These are phyloP conservation scores for Cryptosporidium ryanae DNA, from an alignment of 169 alveolate species.

Conservation along the genomic window DNA sequence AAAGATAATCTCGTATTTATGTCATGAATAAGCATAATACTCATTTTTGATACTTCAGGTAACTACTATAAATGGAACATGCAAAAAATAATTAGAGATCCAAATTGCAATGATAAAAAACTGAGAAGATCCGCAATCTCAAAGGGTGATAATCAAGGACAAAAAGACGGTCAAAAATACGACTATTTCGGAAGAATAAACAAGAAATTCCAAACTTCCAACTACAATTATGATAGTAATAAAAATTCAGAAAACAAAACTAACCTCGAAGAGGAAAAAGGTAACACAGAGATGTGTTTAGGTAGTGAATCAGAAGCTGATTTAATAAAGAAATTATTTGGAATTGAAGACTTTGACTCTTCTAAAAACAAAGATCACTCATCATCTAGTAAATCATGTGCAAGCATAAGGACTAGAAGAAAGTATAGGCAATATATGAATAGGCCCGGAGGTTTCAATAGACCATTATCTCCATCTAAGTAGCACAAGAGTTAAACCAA, in stretches of 20 bases:
- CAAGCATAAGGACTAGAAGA: slow-evolving; percentile 87
- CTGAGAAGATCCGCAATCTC: no score
- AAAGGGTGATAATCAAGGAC: no score
- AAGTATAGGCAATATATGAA: slow-evolving; percentile 93
- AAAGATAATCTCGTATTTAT: no score
- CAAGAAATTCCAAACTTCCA: neutral
- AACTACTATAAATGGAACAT: no score
- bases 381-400: slow-evolving; percentile 84
- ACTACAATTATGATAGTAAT: neutral
- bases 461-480: slow-evolving; percentile 89
- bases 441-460: slow-evolving; percentile 92
- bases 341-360: slow-evolving; percentile 83
- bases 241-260: neutral
- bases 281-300: neutral
- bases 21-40: no score
- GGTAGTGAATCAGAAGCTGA: slow-evolving; percentile 34
- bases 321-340: slow-evolving; percentile 80
- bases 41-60: no score
- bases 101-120: no score
- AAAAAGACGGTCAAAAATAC: neutral
- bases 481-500: neutral
- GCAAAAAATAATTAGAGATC: no score
- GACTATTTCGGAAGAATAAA: slow-evolving; percentile 59
- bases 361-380: slow-evolving; percentile 86
- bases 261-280: slow-evolving; percentile 10